phyloP scores from a whole-genome alignment of 2,329 filamentous ascomycete species.

The Monilinia aucupariae region DNA sequence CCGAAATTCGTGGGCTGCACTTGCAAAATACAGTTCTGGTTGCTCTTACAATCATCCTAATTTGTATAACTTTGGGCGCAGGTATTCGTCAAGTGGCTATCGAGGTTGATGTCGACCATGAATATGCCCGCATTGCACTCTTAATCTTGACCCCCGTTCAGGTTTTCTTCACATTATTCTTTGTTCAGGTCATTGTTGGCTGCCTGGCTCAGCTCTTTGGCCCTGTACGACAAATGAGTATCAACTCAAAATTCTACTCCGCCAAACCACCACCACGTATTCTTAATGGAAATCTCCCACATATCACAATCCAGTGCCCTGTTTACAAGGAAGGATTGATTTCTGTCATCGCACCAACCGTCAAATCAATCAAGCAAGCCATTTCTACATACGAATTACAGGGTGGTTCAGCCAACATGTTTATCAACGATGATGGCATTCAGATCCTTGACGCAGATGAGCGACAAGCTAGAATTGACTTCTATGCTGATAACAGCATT shows the following conservation, averaged over 20 bases:
- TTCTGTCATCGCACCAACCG: slow-evolving; percentile 69
- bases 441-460: slow-evolving; percentile 61
- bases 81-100: slow-evolving; percentile 65
- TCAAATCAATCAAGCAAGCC: slow-evolving; percentile 71
- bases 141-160: slow-evolving; percentile 63
- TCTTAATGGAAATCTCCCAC: slow-evolving; percentile 53
- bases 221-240: slow-evolving; percentile 64
- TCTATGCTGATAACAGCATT: slow-evolving; percentile 64
- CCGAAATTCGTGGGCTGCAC: slow-evolving; percentile 61
- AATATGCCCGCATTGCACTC: slow-evolving; percentile 59
- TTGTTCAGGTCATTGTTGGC: slow-evolving; percentile 71
- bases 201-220: slow-evolving; percentile 72
- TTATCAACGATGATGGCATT: slow-evolving; percentile 70
- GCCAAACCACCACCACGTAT: slow-evolving; percentile 62
- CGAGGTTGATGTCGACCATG: slow-evolving; percentile 59
- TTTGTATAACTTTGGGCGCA: slow-evolving; percentile 61
- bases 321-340: slow-evolving; percentile 80
- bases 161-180: slow-evolving; percentile 78
- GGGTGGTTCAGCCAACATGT: slow-evolving; percentile 72
- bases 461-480: slow-evolving; percentile 57
- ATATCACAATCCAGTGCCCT: slow-evolving; percentile 78
- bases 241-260: slow-evolving; percentile 80
- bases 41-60: slow-evolving; percentile 58
- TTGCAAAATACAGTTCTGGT: slow-evolving; percentile 66
- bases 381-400: slow-evolving; percentile 73